These are phyloP conservation scores for Hypomontagnella submonticulosa DNA, from an alignment of 495 filamentous ascomycete genomes.

Conservation along the genomic window DNA sequence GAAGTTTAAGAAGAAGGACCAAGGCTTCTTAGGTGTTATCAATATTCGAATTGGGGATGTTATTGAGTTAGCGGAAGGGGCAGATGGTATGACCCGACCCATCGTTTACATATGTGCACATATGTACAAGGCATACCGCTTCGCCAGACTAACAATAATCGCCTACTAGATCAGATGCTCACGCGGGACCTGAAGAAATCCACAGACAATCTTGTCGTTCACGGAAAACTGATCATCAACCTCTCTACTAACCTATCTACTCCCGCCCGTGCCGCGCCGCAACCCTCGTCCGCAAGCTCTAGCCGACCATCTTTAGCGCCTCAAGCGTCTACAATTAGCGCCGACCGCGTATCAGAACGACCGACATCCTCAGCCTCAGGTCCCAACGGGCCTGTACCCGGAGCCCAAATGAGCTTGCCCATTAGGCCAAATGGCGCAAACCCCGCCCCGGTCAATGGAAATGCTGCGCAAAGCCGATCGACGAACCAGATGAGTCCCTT, in stretches of 20 bases:
- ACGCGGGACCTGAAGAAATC: conserved; percentile 98
- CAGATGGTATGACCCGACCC: conserved; percentile 83
- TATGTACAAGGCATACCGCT: not conserved
- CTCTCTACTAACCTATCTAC: conserved; percentile 84
- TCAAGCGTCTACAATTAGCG: conserved; percentile 51
- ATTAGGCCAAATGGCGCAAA: conserved; percentile 54
- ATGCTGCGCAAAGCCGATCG: conserved; percentile 49
- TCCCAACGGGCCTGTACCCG: conserved; percentile 51
- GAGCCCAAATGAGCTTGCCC: conserved; percentile 47
- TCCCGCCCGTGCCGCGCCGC: conserved; percentile 49
- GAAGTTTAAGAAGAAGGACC: conserved; percentile 99
- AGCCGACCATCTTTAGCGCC: conserved; percentile 57
- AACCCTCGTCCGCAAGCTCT: conserved; percentile 49
- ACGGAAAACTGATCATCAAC: conserved; percentile 96
- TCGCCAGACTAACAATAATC: conserved; percentile 31
- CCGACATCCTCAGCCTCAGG: conserved; percentile 60
- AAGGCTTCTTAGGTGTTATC: conserved; percentile 97
- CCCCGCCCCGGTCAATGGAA: conserved; percentile 53
- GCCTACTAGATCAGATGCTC: conserved; percentile 79
- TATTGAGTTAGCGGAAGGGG: conserved; percentile 86
- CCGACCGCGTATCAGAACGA: conserved; percentile 48
- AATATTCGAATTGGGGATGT: conserved; percentile 95
- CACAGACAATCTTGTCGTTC: conserved; percentile 95
- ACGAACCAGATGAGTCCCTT: conserved; percentile 84
- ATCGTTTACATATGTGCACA: not conserved